Evolutionary conservation across 805 yeast species (phyloP).

Genomic region (Candida nonsorbophila): DNA sequence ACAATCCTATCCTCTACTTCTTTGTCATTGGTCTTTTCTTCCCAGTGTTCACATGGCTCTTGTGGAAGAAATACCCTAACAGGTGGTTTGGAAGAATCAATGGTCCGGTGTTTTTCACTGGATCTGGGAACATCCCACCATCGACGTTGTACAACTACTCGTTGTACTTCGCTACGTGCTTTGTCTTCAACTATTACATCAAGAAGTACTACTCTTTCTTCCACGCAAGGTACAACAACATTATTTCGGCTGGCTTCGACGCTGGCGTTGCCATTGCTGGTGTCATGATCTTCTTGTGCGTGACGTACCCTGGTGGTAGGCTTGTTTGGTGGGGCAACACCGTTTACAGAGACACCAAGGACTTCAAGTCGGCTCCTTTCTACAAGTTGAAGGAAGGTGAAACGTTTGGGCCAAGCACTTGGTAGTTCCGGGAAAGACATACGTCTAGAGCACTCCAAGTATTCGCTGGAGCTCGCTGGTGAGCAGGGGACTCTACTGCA

Average conservation of each 20-base stretch:
- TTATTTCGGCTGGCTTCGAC: constrained; percentile 38
- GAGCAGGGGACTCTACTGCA: no score
- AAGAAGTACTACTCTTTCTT: constrained; percentile 30
- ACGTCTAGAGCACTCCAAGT: no score
- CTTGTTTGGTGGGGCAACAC: constrained; percentile 65
- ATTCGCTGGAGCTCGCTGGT: no score
- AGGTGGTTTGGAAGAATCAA: constrained; percentile 10
- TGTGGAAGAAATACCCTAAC: constrained; percentile 39
- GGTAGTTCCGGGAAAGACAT: no score
- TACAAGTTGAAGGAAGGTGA: constrained; percentile 29
- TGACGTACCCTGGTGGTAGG: constrained; percentile 7
- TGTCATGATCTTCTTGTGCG: constrained; percentile 30
- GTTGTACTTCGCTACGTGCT: constrained; percentile 26
- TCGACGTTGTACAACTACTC: constrained; percentile 67
- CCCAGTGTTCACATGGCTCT: constrained; percentile 33
- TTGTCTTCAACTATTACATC: constrained; percentile 26
- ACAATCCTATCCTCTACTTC: constrained; percentile 31
- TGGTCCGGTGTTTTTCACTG: constrained; percentile 33
- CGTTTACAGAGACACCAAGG: constrained; percentile 36
- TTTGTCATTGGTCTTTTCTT: constrained; percentile 31
- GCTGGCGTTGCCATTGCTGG: constrained; percentile 35
- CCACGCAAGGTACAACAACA: constrained; percentile 37
- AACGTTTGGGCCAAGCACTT: constrained; percentile 39
- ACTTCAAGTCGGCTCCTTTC: constrained; percentile 14
- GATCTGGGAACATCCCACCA: constrained; percentile 64